Evolutionary conservation across 208 protist species (phyloP).

Genomic region (Angomonas deanei): DNA sequence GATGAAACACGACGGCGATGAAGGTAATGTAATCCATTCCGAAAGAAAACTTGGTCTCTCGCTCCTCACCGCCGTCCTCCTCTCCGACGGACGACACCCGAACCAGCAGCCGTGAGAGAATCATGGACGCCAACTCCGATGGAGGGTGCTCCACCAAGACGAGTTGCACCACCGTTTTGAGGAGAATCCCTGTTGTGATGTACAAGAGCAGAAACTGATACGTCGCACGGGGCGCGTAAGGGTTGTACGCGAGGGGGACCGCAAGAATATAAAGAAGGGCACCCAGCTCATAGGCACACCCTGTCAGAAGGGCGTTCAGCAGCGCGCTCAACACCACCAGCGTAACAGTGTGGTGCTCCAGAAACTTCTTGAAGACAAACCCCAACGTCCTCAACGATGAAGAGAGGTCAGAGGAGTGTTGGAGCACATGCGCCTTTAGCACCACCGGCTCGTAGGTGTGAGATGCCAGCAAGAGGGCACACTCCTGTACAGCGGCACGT

Average conservation of each 20-base stretch:
- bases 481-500: too few relatives aligned
- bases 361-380: neutral
- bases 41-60: neutral
- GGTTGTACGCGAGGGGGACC: neutral
- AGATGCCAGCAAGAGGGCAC: neutral
- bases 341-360: conserved; percentile 1
- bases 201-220: conserved; percentile 20
- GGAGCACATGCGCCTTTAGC: neutral
- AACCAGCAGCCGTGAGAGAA: conserved; percentile 21
- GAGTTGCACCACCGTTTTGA: conserved; percentile 24
- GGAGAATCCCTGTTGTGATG: conserved; percentile 25
- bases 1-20: conserved; percentile 21
- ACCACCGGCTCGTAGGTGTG: neutral
- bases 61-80: neutral
- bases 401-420: neutral
- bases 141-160: conserved; percentile 9
- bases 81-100: conserved; percentile 6
- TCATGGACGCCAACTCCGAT: neutral
- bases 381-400: neutral
- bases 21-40: conserved; percentile 23
- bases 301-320: neutral
- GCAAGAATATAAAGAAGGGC: neutral
- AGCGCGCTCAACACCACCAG: neutral
- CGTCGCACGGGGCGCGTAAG: neutral
- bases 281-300: neutral